Evolutionary conservation across 2,329 filamentous ascomycete genomes (phyloP), one percentile per base, ranked within the genome.

Genomic region (Fusarium graminum): DNA sequence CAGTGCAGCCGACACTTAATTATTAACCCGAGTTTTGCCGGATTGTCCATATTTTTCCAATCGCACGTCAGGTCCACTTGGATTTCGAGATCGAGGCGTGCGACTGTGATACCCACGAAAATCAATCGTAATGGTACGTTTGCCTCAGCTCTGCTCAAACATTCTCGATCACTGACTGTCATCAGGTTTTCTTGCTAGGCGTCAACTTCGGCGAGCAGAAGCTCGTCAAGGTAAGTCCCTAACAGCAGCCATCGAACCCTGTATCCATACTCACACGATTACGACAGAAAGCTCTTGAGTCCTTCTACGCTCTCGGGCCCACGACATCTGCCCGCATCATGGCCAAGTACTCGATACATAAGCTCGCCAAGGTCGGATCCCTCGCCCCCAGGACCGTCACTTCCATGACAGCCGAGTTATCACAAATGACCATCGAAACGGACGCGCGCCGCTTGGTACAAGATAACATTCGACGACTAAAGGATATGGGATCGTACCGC

Each of bases 361-460:
- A 92, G 29, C 90, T 87, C 57, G 91, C 92, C 68, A 91, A 89
- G 74, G 84, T 98, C 70, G 92, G 91, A 76, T 85, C 88, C 9
- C 81, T 99, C 19, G 85, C 88, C 42, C 88, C 90, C 60, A 89
- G 91, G 76, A 94, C 93, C 62, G 82, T 97, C 70, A 90, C 92
- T 51, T 90, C 91, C 52, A 83, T 99, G 62, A 95, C 91, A 22
- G 91, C 91, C 49, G 92, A 97, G 74, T 83, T 99, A 39, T 92
- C 93, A 16, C 90, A 89, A 53, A 94, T 99, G 92, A 97, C 91
- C 61, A 92, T 98, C 73, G 95, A 97, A 79, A 97, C 91, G 78
- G 94, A 98, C 74, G 84, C 96, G 67, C 84, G 88, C 74, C 87
- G 91, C 75, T 82, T 92, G 59, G 80, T 97, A 36, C 85, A 90